Evolutionary conservation across 306 rosid genomes (phyloP).

Genomic region (Delonix regia): DNA sequence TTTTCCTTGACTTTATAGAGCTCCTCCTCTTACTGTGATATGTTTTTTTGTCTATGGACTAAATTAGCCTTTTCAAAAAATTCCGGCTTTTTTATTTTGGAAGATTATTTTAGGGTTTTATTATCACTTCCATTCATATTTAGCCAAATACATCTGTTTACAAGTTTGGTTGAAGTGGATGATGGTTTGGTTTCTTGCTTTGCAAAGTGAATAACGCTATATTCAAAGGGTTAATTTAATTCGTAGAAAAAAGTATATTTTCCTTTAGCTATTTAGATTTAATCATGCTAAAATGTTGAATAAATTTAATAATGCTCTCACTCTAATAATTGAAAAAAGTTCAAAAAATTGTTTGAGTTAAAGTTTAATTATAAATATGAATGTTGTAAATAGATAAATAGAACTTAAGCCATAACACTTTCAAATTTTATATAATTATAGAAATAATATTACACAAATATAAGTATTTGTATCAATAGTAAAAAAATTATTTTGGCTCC

Average conservation of each 20-base stretch:
- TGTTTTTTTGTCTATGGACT: background rate
- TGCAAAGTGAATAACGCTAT: background rate
- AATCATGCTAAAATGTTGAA: too few relatives aligned
- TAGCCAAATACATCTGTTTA: background rate
- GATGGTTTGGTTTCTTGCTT: background rate
- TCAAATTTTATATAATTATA: too few relatives aligned
- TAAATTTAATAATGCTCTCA: too few relatives aligned
- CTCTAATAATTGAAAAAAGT: too few relatives aligned
- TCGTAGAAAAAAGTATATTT: too few relatives aligned
- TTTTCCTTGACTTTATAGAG: background rate
- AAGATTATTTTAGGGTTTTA: background rate
- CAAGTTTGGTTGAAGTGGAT: background rate
- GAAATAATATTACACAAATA: too few relatives aligned
- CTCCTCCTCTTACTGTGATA: conserved; percentile 29
- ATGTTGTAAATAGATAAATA: too few relatives aligned
- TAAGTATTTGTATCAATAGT: too few relatives aligned
- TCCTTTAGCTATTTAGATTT: too few relatives aligned
- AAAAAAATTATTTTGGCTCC: too few relatives aligned
- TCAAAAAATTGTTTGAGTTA: background rate
- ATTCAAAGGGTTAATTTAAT: background rate
- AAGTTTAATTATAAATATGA: too few relatives aligned
- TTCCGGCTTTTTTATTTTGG: background rate
- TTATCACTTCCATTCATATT: background rate
- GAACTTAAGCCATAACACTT: too few relatives aligned
- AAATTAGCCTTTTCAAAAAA: background rate